Conservation (phyloP, 345 rosid species). For the Arabis hirsuta region DNA sequence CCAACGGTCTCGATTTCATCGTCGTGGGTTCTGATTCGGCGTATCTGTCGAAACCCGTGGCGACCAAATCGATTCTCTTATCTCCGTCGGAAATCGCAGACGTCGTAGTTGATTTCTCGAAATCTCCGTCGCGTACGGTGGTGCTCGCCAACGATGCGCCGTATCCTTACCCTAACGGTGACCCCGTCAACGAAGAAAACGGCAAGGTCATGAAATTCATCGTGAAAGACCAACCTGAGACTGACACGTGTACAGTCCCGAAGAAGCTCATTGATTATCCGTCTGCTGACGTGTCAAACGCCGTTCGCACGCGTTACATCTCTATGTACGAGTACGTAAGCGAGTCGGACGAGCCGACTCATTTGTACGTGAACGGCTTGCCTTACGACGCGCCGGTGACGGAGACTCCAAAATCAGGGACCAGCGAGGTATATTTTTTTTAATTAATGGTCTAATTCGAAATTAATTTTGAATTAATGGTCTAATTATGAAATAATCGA, state of each 20-base stretch:
- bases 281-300: constrained; percentile 48
- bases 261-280: constrained; percentile 55
- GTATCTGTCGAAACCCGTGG: constrained; percentile 55
- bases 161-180: constrained; percentile 79
- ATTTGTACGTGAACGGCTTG: constrained; percentile 74
- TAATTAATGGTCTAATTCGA: neutral
- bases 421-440: constrained; percentile 53
- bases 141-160: constrained; percentile 67
- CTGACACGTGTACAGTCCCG: constrained; percentile 59
- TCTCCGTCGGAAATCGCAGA: constrained; percentile 87
- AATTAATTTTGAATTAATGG: neutral
- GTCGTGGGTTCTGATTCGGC: constrained; percentile 73
- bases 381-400: constrained; percentile 66
- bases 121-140: constrained; percentile 54
- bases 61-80: constrained; percentile 55
- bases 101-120: constrained; percentile 75
- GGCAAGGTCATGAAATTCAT: constrained; percentile 78
- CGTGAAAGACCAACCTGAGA: constrained; percentile 46
- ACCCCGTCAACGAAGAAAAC: constrained; percentile 64
- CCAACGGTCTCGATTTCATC: constrained; percentile 64
- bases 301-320: constrained; percentile 60
- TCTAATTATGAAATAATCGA: constrained; percentile 27
- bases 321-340: constrained; percentile 82
- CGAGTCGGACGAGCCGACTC: constrained; percentile 67
- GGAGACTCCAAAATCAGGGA: constrained; percentile 71